Evolutionary conservation across 768 basidiomycete species (phyloP), one percentile per base, ranked within the genome.

Genomic region (Mycena belliarum): DNA sequence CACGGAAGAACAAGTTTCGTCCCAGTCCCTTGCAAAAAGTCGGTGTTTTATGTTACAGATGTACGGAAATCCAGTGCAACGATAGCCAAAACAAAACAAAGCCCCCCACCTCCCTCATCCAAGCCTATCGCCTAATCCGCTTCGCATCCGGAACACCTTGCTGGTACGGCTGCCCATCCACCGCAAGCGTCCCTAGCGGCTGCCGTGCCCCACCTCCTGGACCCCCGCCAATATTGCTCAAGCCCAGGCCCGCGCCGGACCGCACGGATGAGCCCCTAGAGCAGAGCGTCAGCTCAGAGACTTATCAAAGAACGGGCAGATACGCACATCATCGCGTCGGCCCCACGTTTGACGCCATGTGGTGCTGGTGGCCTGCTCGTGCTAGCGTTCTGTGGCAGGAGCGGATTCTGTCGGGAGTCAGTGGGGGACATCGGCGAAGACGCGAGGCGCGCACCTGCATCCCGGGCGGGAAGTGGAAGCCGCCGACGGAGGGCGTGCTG

Each of bases 381-480:
- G 24, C 29, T 53, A 14, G 32, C 37, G 40, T 60, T 46, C 33
- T 49, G 51, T n/a, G n/a, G n/a, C 40, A 58, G 28, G 24, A 61
- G 37, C 21, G 58, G 57, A 23, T 58, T 59, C 60, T 64, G 37
- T 14, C 26, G 18, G 14, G 8, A 21, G 8, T 29, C n/a, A 51
- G 26, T 2, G 41, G 6, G 20, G 10, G 28, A 16, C 15, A 49
- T 41, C 26, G 21, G 21, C 7, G 16, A 20, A 41, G 9, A 51
- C 10, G 32, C 23, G 75, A 9, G 61, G 82, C 83, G 82, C 83
- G 46, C 21, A 63, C 62, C 33, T 54, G 50, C 70, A 75, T 68
- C 23, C 76, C 79, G 47, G 77, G 69, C 0, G 80, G 79, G 53
- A 79, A 78, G 63, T 81, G 74, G 62, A 80, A 84, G 2, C 80